Conservation (phyloP, 805 yeast species). For the Tetrapisispora taiwanensis region DNA sequence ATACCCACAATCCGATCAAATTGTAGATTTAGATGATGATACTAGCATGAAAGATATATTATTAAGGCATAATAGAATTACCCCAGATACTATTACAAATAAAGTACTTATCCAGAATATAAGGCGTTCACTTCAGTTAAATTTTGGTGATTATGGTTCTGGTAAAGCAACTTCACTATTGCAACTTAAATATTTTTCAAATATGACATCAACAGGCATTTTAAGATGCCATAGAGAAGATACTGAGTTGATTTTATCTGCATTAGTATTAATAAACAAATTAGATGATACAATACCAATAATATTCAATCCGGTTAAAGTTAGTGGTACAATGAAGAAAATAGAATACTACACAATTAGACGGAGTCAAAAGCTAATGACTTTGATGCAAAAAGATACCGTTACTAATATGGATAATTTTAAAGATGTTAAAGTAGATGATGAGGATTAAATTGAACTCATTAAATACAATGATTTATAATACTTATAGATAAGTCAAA, state of each 20-base stretch:
- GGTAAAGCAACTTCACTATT: constrained; percentile 54
- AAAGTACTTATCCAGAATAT: constrained; percentile 44
- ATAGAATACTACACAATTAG: constrained; percentile 62
- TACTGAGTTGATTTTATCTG: constrained; percentile 52
- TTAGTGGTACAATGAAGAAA: constrained; percentile 82
- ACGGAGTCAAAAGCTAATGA: constrained; percentile 25
- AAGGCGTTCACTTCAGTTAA: constrained; percentile 44
- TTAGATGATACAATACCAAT: constrained; percentile 40
- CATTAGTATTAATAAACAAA: constrained; percentile 46
- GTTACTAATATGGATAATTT: constrained; percentile 8
- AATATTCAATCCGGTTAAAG: constrained; percentile 52
- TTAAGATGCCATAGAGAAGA: constrained; percentile 64
- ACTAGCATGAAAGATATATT: constrained; percentile 18
- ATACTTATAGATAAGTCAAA: too few species aligned
- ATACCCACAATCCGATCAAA: constrained; percentile 41
- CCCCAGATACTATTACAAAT: constrained; percentile 39
- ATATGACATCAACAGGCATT: constrained; percentile 75
- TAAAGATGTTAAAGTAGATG: constrained; percentile 10
- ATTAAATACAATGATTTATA: too few species aligned
- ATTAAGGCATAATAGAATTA: constrained; percentile 40
- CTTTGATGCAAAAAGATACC: constrained; percentile 9
- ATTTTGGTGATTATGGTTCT: constrained; percentile 72
- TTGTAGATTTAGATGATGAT: constrained; percentile 4
- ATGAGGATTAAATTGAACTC: neutral
- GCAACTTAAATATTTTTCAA: constrained; percentile 69